These are phyloP conservation scores for Grifola frondosa DNA, from an alignment of 1,284 basidiomycete species.

Conservation along the genomic window DNA sequence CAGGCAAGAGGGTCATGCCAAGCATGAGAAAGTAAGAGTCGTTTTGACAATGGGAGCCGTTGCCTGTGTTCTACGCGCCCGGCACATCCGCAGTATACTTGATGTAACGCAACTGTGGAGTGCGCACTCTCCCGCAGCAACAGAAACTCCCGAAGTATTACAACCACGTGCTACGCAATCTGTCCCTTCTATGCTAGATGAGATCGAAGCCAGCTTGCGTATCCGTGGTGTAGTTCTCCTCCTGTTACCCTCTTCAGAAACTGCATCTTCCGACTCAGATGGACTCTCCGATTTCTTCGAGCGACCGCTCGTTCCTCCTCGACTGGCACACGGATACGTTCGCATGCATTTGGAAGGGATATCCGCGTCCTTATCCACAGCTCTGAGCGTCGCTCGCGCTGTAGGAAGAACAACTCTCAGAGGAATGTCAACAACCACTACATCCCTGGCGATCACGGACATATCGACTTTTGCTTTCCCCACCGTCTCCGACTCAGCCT, in stretches of 20 bases:
- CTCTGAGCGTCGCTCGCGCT: constrained; percentile 6
- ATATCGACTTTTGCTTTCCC: constrained; percentile 54
- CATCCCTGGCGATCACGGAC: constrained; percentile 42
- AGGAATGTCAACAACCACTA: constrained; percentile 11
- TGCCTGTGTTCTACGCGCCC: constrained; percentile 50
- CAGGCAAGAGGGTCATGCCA: neutral
- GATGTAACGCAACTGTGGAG: constrained; percentile 41
- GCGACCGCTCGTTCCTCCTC: constrained; percentile 55
- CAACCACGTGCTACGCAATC: constrained; percentile 1
- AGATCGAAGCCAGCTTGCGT: constrained; percentile 37
- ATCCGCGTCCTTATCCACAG: constrained; percentile 35
- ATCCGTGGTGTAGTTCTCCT: constrained; percentile 53
- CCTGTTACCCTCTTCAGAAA: constrained; percentile 37
- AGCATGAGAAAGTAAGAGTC: constrained; percentile 20
- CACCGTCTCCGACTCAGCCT: constrained; percentile 16
- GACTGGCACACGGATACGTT: constrained; percentile 47
- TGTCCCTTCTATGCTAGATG: constrained; percentile 28
- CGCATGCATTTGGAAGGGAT: constrained; percentile 58
- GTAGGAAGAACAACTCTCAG: constrained; percentile 7
- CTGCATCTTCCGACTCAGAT: constrained; percentile 5
- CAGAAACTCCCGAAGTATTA: neutral
- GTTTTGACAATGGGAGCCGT: constrained; percentile 47
- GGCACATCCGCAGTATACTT: constrained; percentile 50
- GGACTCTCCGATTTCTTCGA: constrained; percentile 47
- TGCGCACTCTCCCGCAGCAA: constrained; percentile 27